Evolutionary conservation across 2,329 filamentous ascomycete genomes (phyloP).

Genomic region (Neoascochyta sp.): DNA sequence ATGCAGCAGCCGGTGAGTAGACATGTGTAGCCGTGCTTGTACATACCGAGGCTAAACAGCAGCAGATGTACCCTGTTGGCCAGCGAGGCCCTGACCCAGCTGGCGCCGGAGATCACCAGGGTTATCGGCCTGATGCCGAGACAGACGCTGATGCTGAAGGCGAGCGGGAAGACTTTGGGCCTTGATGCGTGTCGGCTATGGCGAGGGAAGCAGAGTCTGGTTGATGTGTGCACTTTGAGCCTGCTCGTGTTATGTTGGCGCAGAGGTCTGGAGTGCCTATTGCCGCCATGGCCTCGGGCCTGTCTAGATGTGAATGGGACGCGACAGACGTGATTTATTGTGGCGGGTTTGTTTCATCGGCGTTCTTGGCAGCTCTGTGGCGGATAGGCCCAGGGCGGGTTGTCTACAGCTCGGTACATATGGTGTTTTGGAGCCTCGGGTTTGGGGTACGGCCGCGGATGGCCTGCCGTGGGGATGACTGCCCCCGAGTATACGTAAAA

Average conservation of each 20-base stretch:
- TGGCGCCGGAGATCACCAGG: conserved; percentile 36
- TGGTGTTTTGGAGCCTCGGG: conserved; percentile 25
- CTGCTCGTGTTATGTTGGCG: no score
- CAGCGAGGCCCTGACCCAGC: conserved; percentile 39
- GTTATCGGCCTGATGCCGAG: conserved; percentile 37
- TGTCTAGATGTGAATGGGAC: no score
- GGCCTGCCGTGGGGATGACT: conserved; percentile 19
- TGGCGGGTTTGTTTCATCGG: conserved; percentile 1
- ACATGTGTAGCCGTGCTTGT: conserved; percentile 4
- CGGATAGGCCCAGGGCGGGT: background rate
- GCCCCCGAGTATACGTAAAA: conserved; percentile 27
- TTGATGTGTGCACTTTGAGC: no score
- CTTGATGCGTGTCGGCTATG: no score
- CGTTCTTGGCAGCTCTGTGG: conserved; percentile 10
- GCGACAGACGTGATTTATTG: no score
- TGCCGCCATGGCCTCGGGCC: no score
- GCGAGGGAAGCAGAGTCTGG: no score
- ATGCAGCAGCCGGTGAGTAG: conserved; percentile 76
- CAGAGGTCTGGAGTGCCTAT: no score
- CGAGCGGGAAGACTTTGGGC: conserved; percentile 39
- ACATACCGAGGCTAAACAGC: no score
- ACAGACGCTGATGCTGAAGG: conserved; percentile 40
- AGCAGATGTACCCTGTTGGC: conserved; percentile 39
- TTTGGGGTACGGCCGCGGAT: conserved; percentile 35
- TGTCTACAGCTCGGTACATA: conserved; percentile 7